These are phyloP conservation scores for Populus simonii DNA, from an alignment of 345 rosid genomes.

Conservation along the genomic window DNA sequence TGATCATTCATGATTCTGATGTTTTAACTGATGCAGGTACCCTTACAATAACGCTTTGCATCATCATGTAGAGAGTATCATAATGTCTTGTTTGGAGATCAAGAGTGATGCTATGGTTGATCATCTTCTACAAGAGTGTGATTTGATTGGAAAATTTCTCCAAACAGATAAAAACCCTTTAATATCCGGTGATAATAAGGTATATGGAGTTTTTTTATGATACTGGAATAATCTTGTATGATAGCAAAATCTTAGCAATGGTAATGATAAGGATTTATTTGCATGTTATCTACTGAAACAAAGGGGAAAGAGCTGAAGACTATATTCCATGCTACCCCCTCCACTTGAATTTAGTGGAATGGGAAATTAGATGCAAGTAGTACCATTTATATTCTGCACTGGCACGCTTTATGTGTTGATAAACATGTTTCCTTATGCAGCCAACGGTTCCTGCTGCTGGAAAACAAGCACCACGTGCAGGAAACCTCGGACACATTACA, in stretches of 20 bases:
- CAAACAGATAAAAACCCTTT: conserved; percentile 64
- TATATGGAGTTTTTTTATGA: conserved; percentile 10
- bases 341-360: background rate
- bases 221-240: background rate
- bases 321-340: background rate
- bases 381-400: background rate
- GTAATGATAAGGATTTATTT: background rate
- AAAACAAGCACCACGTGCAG: conserved; percentile 70
- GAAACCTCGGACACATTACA: conserved; percentile 89
- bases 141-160: conserved; percentile 70
- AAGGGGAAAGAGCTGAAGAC: background rate
- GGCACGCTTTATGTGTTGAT: background rate
- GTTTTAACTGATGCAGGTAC: conserved; percentile 56
- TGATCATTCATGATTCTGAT: conserved; percentile 14
- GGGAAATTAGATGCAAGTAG: background rate
- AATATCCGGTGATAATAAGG: conserved; percentile 58
- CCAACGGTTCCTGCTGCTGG: conserved; percentile 74
- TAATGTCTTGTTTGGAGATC: conserved; percentile 78
- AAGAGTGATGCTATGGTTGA: conserved; percentile 57
- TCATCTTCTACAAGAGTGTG: conserved; percentile 77
- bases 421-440: conserved; percentile 36
- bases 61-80: conserved; percentile 90
- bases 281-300: background rate
- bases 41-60: conserved; percentile 94
- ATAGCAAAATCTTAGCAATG: background rate